Base-by-base conservation (phyloP, 352 stramenopile species). In the Phytophthora sojae region DNA sequence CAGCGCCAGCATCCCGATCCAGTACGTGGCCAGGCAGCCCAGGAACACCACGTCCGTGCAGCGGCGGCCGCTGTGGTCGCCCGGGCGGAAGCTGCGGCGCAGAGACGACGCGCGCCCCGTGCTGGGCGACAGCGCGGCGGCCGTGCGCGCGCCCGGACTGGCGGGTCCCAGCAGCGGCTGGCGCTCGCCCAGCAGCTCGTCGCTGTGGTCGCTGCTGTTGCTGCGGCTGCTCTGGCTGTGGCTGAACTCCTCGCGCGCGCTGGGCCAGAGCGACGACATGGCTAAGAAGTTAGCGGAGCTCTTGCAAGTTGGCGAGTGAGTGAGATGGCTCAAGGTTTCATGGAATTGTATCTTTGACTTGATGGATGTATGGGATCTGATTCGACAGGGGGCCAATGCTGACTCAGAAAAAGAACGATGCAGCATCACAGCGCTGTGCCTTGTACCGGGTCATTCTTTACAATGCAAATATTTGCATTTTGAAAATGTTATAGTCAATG, bases 1-100 rank as follows among this genome's bases (percentile, higher is more conserved):
- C 14, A 96, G 75, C 26, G 73, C 85, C 35, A 94, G 49, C 88
- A 96, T 94, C 15, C 86, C 88, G 37, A 94, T 67, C 86, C 87
- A 93, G 71, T 96, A 96, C 15, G 62, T 71, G 8, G 67, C 75
- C 32, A 95, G 80, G n/a, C 82, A 37, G 0, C 77, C 71, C 7
- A 95, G 66, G 17, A 81, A 83, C 25, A 90, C 73, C 0, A 88
- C 49, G 63, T 95, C 88, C 0, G 86, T 94, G 69, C 82, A 90
- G 4, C 60, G 49, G 17, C 83, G 85, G 44, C 84, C 80, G 53
- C 71, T 14, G 32, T 39, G 32, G 32, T 39, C 71, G 12, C 56
- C 51, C 3, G 75, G 75, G 17, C 76, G 77, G 58, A 88, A 87
- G 61, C 67, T 81, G 26, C 74, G 80, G 6, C 81, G 82, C 50